These are phyloP conservation scores for Tetradesmus lagerheimii DNA, from an alignment of 139 green algal genomes.

Conservation along the genomic window DNA sequence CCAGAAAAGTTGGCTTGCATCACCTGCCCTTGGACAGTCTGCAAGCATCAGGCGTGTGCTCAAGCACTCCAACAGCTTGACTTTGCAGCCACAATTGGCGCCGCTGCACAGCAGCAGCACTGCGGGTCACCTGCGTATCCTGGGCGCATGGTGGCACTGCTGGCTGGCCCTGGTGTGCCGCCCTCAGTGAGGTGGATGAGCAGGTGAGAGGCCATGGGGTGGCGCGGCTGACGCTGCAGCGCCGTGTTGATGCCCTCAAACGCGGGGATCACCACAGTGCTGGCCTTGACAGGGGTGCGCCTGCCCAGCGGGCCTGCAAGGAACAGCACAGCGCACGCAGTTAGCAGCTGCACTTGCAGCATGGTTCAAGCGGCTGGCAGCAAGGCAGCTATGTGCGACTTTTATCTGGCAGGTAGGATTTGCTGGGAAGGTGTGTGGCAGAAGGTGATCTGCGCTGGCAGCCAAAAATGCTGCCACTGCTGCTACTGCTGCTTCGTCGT, in stretches of 20 bases:
- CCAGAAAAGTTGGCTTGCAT: too few species aligned
- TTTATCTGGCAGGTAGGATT: too few species aligned
- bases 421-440: too few species aligned
- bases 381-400: background rate
- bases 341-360: background rate
- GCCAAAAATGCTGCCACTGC: background rate
- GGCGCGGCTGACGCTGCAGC: background rate
- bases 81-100: too few species aligned
- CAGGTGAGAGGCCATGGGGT: conserved; percentile 38
- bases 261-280: background rate
- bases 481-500: background rate
- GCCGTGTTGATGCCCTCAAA: background rate
- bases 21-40: too few species aligned
- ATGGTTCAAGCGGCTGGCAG: background rate
- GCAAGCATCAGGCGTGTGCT: too few species aligned
- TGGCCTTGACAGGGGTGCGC: background rate
- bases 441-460: too few species aligned
- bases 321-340: background rate
- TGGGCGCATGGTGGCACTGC: background rate
- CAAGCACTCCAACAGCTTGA: too few species aligned
- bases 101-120: background rate
- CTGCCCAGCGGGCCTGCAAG: background rate
- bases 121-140: conserved; percentile 13
- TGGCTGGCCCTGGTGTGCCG: conserved; percentile 2
- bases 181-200: conserved; percentile 39